Base-by-base conservation (phyloP, 768 basidiomycete species). In the Pholiota molesta region DNA sequence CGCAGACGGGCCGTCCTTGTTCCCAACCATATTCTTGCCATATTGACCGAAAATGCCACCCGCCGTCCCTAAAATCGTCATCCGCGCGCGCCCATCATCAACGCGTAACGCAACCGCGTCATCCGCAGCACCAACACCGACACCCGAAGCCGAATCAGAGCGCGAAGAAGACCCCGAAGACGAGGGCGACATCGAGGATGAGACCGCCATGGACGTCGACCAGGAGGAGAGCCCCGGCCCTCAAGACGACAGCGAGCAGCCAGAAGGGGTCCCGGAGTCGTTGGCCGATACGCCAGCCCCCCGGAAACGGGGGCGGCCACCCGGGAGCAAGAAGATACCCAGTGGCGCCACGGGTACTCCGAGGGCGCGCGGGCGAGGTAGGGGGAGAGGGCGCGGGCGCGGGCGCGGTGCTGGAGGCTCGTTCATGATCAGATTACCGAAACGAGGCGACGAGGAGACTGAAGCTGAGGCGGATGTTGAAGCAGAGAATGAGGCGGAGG, bases 21-120 rank as follows among this genome's bases (percentile, higher is more conserved):
- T 44, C 19, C 42, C 31, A 31, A 31, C 31, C 6, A 31, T 31
- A n/a, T n/a, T n/a, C n/a, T n/a, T n/a, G n/a, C n/a, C n/a, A n/a
- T n/a, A 29, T 29, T 42, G 10, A 42, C 10, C 16, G 16, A 47
- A 10, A 26, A 58, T 58, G 57, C 35, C 52, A 47, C 17, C 33
- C n/a, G 17, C 71, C 40, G 71, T 78, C 39, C 75, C 80, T 37
- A 84, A 83, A 75, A 84, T 84, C 61, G 76, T 84, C 55, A 83
- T 84, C 57, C 83, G 80, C 67, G 77, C 81, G 21, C 76, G 81
- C 35, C 60, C 70, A 11, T 65, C 75, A 44, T 63, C 74, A 13
- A 56, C 67, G 42, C 61, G 60, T 53, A 64, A 67, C 47, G 55
- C 66, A 55, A 69, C 67, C 33, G 56, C 62, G 29, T 58, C 71